phyloP scores from a whole-genome alignment of 306 rosid species.

The Cicer chorassanicum region DNA sequence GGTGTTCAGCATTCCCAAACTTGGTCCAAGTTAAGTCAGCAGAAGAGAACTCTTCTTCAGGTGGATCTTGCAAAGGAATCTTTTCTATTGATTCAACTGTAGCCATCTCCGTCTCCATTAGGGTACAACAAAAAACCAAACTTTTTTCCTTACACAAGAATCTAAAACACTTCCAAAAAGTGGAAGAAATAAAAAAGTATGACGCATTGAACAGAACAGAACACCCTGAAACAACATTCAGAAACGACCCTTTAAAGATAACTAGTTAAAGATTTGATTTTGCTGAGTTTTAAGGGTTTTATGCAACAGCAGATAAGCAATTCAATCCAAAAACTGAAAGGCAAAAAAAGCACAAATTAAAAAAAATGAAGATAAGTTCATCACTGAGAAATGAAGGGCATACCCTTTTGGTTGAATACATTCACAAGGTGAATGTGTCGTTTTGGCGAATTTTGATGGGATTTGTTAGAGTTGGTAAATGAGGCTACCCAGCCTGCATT shows the following conservation, averaged over 20 bases:
- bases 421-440: not conserved
- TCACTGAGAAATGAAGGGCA: not conserved
- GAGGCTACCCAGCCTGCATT: too few relatives aligned
- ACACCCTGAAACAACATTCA: slow-evolving; percentile 42
- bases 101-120: slow-evolving; percentile 64
- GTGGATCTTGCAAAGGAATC: slow-evolving; percentile 88
- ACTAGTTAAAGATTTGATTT: slow-evolving; percentile 26
- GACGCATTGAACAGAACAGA: slow-evolving; percentile 26
- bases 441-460: not conserved
- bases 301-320: slow-evolving; percentile 11
- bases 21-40: slow-evolving; percentile 86
- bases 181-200: not conserved
- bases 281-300: not conserved
- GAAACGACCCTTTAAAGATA: slow-evolving; percentile 34
- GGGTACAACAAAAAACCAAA: slow-evolving; percentile 2
- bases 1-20: slow-evolving; percentile 74
- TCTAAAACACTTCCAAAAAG: not conserved
- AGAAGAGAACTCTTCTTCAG: slow-evolving; percentile 77
- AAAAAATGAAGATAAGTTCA: not conserved
- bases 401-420: slow-evolving; percentile 1
- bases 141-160: slow-evolving; percentile 12
- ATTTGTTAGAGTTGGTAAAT: too few relatives aligned
- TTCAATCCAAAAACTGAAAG: not conserved
- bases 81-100: slow-evolving; percentile 68
- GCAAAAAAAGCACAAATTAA: not conserved